phyloP scores from a whole-genome alignment of 129 eudicot species.

The Chrysanthemum seticuspe region DNA sequence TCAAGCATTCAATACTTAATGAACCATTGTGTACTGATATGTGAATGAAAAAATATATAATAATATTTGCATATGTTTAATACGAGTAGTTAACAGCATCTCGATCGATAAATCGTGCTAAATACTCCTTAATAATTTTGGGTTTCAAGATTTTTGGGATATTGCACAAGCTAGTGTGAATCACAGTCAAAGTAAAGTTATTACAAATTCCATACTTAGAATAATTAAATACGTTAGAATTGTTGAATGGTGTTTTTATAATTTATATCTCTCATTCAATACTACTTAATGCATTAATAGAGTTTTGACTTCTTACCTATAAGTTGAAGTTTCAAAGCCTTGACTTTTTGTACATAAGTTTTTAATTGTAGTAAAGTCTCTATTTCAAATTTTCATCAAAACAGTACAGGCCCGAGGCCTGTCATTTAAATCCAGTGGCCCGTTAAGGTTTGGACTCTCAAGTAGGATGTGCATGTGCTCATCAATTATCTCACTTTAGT shows the following conservation, averaged over 20 bases:
- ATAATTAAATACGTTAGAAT: conserved; percentile 3
- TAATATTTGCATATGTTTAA: too few species aligned
- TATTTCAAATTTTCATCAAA: too few species aligned
- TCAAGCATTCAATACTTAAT: conserved; percentile 3
- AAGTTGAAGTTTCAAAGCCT: conserved; percentile 19
- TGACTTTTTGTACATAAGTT: background rate
- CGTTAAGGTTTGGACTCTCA: background rate
- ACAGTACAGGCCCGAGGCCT: background rate
- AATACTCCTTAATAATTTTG: too few species aligned
- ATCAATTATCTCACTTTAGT: too few species aligned
- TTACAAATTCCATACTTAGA: background rate
- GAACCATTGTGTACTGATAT: background rate
- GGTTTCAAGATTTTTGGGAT: too few species aligned
- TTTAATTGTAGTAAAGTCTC: background rate
- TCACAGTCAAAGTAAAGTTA: background rate
- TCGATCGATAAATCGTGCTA: background rate
- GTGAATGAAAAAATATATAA: background rate
- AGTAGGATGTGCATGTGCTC: background rate
- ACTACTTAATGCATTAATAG: conserved; percentile 22
- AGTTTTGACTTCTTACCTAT: conserved; percentile 18
- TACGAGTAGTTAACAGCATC: background rate
- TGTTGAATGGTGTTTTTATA: background rate
- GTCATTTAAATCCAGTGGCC: background rate
- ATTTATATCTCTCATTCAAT: conserved; percentile 8
- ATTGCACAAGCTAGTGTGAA: background rate